Conservation (phyloP, 768 basidiomycete genomes). For the Leccinum pellstonianum region DNA sequence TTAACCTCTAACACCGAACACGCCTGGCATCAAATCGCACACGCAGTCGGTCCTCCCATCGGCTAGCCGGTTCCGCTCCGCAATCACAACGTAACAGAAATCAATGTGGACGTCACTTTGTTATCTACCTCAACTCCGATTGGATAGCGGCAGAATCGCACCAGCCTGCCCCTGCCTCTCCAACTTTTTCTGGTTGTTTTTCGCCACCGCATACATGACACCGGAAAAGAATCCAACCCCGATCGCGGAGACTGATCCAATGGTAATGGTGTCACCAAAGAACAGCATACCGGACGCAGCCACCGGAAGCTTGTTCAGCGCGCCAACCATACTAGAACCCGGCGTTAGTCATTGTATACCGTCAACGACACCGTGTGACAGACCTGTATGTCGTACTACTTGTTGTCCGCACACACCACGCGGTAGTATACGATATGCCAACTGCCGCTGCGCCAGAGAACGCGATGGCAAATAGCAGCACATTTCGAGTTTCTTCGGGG, state of each 20-base stretch:
- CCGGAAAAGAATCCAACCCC: conserved; percentile 89
- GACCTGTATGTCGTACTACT: conserved; percentile 98
- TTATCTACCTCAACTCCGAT: conserved; percentile 38
- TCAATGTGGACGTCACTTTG: conserved; percentile 2
- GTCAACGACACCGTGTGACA: conserved; percentile 13
- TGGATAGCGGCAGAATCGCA: conserved; percentile 61
- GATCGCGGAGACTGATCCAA: conserved; percentile 87
- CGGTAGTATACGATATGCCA: conserved; percentile 96
- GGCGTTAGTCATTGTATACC: conserved; percentile 9
- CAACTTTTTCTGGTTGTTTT: conserved; percentile 85
- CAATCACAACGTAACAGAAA: neutral
- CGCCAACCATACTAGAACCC: conserved; percentile 83
- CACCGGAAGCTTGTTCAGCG: conserved; percentile 95
- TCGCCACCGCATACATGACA: conserved; percentile 88
- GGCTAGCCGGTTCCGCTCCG: neutral
- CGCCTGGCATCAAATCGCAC: neutral
- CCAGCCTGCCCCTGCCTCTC: conserved; percentile 56
- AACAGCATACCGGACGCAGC: conserved; percentile 99
- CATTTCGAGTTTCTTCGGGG: conserved; percentile 74
- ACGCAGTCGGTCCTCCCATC: neutral
- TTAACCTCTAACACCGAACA: neutral
- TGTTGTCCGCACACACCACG: conserved; percentile 96
- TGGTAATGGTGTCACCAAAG: conserved; percentile 87
- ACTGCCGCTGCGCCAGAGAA: conserved; percentile 98
- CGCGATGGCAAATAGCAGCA: conserved; percentile 83